Conservation (phyloP, 1,139 yeast genomes). For the Yamadazyma oceani region DNA sequence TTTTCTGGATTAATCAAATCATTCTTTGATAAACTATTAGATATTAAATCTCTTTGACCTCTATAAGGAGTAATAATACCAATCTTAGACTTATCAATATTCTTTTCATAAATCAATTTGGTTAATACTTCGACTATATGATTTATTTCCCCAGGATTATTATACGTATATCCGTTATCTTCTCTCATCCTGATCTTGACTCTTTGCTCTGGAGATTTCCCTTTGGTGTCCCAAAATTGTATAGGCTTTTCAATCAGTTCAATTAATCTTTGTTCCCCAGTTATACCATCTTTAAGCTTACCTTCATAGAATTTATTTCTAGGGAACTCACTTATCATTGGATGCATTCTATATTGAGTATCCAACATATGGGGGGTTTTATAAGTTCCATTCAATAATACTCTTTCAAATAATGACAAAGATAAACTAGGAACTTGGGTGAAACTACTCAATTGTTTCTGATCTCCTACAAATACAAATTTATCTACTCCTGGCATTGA, state of each 20-base stretch:
- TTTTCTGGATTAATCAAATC: slow-evolving; percentile 54
- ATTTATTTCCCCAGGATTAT: slow-evolving; percentile 53
- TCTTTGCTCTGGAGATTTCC: slow-evolving; percentile 41
- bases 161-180: slow-evolving; percentile 53
- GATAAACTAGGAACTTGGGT: slow-evolving; percentile 63
- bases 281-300: slow-evolving; percentile 58
- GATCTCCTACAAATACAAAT: slow-evolving; percentile 74
- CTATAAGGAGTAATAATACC: slow-evolving; percentile 74
- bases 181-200: slow-evolving; percentile 48
- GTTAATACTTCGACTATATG: slow-evolving; percentile 47
- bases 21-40: slow-evolving; percentile 49
- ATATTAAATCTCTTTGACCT: slow-evolving; percentile 66
- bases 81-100: slow-evolving; percentile 49
- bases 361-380: slow-evolving; percentile 65
- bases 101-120: slow-evolving; percentile 53
- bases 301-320: slow-evolving; percentile 55
- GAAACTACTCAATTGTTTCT: slow-evolving; percentile 63
- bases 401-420: slow-evolving; percentile 59
- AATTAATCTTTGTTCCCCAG: slow-evolving; percentile 45
- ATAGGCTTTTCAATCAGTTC: slow-evolving; percentile 48
- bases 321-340: slow-evolving; percentile 63
- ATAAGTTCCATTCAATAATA: slow-evolving; percentile 55
- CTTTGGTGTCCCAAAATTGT: slow-evolving; percentile 53
- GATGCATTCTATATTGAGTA: slow-evolving; percentile 76
- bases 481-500: slow-evolving; percentile 67